A percentile compares a stretch with the other conserved stretches of the same genome.
phyloP scores from a whole-genome alignment of 2,329 filamentous ascomycete species.

The Colletotrichum theobromicola region DNA sequence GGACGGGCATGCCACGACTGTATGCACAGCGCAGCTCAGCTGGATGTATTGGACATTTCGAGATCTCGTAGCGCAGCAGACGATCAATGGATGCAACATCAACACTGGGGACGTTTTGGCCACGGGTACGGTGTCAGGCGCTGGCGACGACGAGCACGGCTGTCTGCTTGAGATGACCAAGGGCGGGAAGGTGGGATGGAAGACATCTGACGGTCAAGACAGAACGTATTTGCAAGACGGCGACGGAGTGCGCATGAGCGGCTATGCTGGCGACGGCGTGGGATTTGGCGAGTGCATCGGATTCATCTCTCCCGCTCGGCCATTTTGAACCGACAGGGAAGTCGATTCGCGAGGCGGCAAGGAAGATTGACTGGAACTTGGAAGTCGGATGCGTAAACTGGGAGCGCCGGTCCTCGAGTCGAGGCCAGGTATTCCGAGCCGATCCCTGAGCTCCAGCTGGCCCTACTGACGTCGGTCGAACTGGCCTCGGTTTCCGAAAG shows the following conservation, averaged over 20 bases:
- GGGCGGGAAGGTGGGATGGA: conserved; percentile 36
- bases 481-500: neutral
- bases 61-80: conserved; percentile 41
- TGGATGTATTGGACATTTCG: conserved; percentile 44
- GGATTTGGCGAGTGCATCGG: conserved; percentile 43
- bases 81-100: conserved; percentile 39
- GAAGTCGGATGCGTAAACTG: neutral
- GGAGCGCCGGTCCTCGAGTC: neutral
- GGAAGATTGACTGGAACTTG: neutral
- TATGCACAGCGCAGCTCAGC: conserved; percentile 33
- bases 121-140: conserved; percentile 46
- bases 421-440: neutral
- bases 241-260: conserved; percentile 41
- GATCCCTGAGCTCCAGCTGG: neutral
- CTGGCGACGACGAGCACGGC: conserved; percentile 35
- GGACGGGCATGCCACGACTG: conserved; percentile 25
- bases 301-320: conserved; percentile 2
- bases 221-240: conserved; percentile 44
- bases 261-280: conserved; percentile 45
- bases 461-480: neutral
- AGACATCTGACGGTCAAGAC: conserved; percentile 32
- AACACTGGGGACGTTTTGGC: conserved; percentile 45
- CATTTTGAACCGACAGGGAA: neutral
- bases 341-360: neutral
- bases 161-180: conserved; percentile 45